phyloP scores from a whole-genome alignment of 768 basidiomycete species.

The Boletellus emodensis region DNA sequence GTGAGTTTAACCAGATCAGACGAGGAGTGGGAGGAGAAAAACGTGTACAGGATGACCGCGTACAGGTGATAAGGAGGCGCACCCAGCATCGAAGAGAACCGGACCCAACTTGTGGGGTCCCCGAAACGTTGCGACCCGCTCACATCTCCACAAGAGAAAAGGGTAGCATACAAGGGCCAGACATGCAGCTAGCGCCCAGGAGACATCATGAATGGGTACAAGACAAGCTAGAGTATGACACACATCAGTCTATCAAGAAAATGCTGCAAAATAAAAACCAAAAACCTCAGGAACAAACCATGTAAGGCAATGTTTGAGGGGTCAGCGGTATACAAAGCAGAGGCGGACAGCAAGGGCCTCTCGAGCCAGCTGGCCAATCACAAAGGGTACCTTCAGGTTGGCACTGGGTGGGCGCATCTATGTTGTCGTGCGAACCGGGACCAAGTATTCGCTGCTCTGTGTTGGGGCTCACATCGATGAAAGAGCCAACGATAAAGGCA shows the following conservation, averaged over 20 bases:
- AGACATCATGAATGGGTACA: no score
- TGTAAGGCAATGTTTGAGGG: slow-evolving; percentile 4
- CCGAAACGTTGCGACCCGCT: no score
- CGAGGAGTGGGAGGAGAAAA: no score
- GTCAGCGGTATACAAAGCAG: slow-evolving; percentile 12
- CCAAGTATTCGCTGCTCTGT: background rate
- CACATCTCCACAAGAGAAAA: no score
- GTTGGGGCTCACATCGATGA: background rate
- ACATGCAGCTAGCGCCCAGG: no score
- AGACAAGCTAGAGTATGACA: background rate
- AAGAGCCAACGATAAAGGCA: background rate
- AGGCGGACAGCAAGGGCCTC: slow-evolving; percentile 13
- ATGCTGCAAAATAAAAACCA: background rate
- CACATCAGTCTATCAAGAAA: background rate
- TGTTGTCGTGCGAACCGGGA: background rate
- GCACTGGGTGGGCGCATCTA: background rate
- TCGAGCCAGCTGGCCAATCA: slow-evolving; percentile 15
- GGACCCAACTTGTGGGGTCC: no score
- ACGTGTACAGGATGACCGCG: no score
- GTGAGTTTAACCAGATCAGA: no score
- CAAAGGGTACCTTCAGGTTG: slow-evolving; percentile 4
- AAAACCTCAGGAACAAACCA: slow-evolving; percentile 6
- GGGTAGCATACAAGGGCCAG: no score
- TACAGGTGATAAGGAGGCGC: no score
- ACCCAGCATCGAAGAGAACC: no score